These are phyloP conservation scores for Termitomyces heimii DNA, from an alignment of 768 basidiomycete genomes.

Conservation along the genomic window DNA sequence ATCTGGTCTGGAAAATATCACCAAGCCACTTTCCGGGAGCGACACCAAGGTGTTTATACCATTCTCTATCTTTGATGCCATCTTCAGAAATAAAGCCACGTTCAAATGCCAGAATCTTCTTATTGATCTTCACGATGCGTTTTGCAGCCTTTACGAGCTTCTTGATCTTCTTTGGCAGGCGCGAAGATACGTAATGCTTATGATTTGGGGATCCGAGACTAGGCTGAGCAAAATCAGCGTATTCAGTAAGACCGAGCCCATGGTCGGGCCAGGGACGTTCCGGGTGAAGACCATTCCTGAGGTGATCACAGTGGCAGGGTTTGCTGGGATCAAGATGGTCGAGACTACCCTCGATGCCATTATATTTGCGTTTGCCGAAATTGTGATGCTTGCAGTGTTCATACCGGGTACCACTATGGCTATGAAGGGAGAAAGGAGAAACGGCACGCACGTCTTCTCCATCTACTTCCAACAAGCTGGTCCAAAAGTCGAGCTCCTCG, in stretches of 20 bases:
- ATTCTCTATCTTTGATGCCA: conserved; percentile 76
- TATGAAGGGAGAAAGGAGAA: conserved; percentile 2
- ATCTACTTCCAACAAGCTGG: conserved; percentile 24
- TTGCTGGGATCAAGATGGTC: not conserved
- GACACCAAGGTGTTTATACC: conserved; percentile 83
- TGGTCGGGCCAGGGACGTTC: not conserved
- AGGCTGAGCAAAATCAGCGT: not conserved
- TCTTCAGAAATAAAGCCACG: conserved; percentile 73
- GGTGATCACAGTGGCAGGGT: not conserved
- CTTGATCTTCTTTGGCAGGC: conserved; percentile 16
- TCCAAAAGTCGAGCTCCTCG: conserved; percentile 21
- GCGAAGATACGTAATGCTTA: not conserved
- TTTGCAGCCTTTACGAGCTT: conserved; percentile 52
- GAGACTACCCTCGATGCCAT: not conserved
- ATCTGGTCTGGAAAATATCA: conserved; percentile 22
- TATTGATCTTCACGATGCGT: conserved; percentile 54
- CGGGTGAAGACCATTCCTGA: not conserved
- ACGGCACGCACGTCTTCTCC: conserved; percentile 7
- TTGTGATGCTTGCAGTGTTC: not conserved
- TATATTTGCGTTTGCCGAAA: not conserved
- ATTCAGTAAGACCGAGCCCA: not conserved
- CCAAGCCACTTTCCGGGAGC: conserved; percentile 86
- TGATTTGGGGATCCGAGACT: not conserved
- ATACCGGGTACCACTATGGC: not conserved
- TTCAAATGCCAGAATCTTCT: conserved; percentile 68